A percentile compares a stretch with the other conserved stretches of the same genome.
These are phyloP conservation scores for Microbotryum saponariae DNA, from an alignment of 1,284 basidiomycete species.

Conservation along the genomic window DNA sequence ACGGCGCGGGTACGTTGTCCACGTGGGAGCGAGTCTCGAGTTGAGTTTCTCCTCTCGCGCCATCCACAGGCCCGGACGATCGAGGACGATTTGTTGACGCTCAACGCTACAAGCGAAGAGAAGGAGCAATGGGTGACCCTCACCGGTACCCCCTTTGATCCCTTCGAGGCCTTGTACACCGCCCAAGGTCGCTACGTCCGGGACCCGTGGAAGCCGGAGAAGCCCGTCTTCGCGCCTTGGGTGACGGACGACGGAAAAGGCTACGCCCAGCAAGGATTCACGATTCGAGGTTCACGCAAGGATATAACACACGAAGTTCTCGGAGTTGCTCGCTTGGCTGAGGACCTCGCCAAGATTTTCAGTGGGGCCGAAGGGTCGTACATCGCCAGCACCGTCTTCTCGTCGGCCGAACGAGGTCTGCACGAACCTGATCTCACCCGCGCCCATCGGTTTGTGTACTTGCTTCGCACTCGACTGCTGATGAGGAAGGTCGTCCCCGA, in stretches of 20 bases:
- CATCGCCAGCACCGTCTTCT: not conserved
- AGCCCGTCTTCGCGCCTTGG: not conserved
- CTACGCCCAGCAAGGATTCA: constrained; percentile 1
- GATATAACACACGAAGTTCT: not conserved
- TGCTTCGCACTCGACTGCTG: not conserved
- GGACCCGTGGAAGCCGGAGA: not conserved
- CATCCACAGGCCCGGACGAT: not conserved
- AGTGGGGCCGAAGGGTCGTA: not conserved
- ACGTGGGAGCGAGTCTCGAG: not conserved
- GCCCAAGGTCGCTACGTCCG: not conserved
- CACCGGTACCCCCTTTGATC: not conserved
- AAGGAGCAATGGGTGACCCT: not conserved
- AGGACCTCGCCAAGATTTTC: not conserved
- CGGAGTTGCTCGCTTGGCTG: not conserved
- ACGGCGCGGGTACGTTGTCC: not conserved
- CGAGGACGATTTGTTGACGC: not conserved
- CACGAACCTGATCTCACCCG: not conserved
- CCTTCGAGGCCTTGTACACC: not conserved
- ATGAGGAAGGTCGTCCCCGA: not conserved
- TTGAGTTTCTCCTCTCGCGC: not conserved
- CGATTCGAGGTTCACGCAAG: not conserved
- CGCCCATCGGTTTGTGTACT: not conserved
- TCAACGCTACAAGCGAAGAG: not conserved
- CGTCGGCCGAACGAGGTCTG: not conserved
- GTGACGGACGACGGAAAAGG: not conserved